Percentiles rank a stretch among this genome's conserved stretches.
phyloP scores from a whole-genome alignment of 805 yeast species.

The Starmerella ratchasimensis region DNA sequence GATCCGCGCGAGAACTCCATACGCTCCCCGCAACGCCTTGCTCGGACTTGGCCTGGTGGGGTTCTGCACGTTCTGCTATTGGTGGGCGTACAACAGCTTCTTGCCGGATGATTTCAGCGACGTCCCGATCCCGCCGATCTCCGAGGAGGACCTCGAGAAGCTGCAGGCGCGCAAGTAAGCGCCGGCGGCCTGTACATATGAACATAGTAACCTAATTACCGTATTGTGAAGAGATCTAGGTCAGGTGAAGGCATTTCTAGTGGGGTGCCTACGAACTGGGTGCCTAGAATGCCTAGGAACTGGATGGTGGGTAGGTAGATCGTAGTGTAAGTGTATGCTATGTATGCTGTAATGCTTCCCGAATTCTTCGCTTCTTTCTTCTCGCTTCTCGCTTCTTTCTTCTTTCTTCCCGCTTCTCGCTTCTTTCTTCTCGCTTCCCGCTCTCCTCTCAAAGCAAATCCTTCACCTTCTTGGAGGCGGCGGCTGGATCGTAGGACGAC shows the following conservation, averaged over 20 bases:
- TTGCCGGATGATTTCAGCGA: conserved; percentile 69
- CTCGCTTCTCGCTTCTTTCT: neutral
- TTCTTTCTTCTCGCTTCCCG: neutral
- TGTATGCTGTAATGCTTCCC: neutral
- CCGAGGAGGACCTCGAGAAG: conserved; percentile 58
- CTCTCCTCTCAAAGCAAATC: conserved; percentile 1
- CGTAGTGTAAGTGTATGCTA: too few relatives aligned
- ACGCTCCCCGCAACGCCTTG: conserved; percentile 60
- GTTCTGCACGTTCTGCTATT: conserved; percentile 53
- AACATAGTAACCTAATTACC: neutral
- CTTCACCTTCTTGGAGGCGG: conserved; percentile 10
- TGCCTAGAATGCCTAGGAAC: too few relatives aligned
- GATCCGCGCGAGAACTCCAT: conserved; percentile 79
- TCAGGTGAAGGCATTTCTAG: too few relatives aligned
- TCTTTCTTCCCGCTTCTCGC: too few relatives aligned
- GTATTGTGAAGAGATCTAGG: too few relatives aligned
- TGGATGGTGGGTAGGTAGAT: too few relatives aligned
- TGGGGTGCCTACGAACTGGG: too few relatives aligned
- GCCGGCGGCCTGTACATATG: neutral
- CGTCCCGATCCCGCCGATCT: conserved; percentile 87
- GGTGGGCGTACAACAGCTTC: conserved; percentile 24
- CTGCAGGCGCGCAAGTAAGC: conserved; percentile 33
- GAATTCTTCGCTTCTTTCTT: neutral
- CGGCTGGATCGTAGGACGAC: conserved; percentile 51
- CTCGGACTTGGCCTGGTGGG: conserved; percentile 46